Percentiles rank a stretch among this genome's conserved stretches.
phyloP scores from a whole-genome alignment of 2,329 filamentous ascomycete genomes.

The Calonectria pseudoturangicola region DNA sequence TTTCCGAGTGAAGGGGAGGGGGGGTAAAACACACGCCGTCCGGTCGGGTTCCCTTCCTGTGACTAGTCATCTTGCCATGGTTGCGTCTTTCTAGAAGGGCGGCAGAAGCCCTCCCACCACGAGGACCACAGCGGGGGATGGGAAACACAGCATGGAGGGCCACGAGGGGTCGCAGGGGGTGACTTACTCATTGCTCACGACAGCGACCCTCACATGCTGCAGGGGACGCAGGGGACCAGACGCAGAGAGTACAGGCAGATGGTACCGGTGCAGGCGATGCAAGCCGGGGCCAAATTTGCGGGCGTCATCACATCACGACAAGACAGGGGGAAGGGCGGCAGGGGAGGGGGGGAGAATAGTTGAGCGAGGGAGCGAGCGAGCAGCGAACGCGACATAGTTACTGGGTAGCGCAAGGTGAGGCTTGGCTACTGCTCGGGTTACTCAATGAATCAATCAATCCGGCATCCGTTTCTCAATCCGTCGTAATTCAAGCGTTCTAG shows the following conservation, averaged over 20 bases:
- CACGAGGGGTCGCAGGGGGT: slow-evolving; percentile 18
- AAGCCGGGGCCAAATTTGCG: slow-evolving; percentile 48
- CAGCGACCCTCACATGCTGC: slow-evolving; percentile 35
- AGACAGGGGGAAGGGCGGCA: slow-evolving; percentile 33
- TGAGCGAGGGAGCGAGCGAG: background rate
- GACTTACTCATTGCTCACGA: slow-evolving; percentile 17
- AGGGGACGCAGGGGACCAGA: slow-evolving; percentile 40
- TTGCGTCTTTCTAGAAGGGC: slow-evolving; percentile 56
- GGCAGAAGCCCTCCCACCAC: slow-evolving; percentile 53
- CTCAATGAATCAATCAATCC: slow-evolving; percentile 19
- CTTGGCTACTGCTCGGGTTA: slow-evolving; percentile 26
- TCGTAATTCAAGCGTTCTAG: background rate
- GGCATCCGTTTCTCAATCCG: slow-evolving; percentile 16
- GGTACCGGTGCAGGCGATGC: slow-evolving; percentile 19
- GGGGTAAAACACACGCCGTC: slow-evolving; percentile 21
- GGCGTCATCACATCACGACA: slow-evolving; percentile 43
- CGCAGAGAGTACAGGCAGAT: slow-evolving; percentile 22
- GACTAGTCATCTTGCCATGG: slow-evolving; percentile 33
- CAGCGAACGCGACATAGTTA: slow-evolving; percentile 24
- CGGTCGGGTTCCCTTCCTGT: slow-evolving; percentile 21
- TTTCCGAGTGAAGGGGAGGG: slow-evolving; percentile 7
- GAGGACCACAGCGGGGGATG: slow-evolving; percentile 25
- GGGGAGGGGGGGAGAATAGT: slow-evolving; percentile 14
- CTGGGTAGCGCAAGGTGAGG: slow-evolving; percentile 11
- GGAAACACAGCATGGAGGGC: slow-evolving; percentile 32